A percentile compares a stretch with the other conserved stretches of the same genome.
Conservation (phyloP, 1,139 yeast species). For the Candida gigantensis region DNA sequence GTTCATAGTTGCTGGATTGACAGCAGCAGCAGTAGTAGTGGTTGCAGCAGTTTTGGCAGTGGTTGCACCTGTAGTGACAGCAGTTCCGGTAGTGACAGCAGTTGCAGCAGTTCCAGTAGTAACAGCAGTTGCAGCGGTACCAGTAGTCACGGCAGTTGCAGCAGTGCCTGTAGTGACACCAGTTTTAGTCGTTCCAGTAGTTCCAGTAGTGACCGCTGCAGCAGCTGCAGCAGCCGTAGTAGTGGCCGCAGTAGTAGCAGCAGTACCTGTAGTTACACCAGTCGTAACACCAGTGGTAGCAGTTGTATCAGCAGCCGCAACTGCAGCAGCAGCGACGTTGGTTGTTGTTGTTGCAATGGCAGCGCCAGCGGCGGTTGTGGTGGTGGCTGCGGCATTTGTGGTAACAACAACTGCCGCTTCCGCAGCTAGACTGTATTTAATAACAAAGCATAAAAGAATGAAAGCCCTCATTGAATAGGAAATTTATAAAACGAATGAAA, state of each 20-base stretch:
- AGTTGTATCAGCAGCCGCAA: constrained; percentile 14
- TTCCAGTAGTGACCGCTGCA: constrained; percentile 7
- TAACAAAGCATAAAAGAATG: constrained; percentile 6
- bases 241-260: constrained; percentile 1
- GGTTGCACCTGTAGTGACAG: constrained; percentile 8
- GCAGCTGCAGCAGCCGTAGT: constrained; percentile 6
- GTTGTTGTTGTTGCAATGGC: constrained; percentile 14
- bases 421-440: constrained; percentile 9
- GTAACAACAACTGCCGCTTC: constrained; percentile 17
- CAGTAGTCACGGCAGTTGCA: constrained; percentile 8
- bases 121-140: constrained; percentile 13
- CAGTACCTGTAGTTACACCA: constrained; percentile 11
- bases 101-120: constrained; percentile 16
- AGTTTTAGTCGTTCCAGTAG: constrained; percentile 10
- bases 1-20: constrained; percentile 2
- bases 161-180: constrained; percentile 7
- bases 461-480: constrained; percentile 7
- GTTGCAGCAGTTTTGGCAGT: constrained; percentile 6
- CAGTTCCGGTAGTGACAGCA: constrained; percentile 13
- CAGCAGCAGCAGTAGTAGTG: constrained; percentile 10
- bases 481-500: constrained; percentile 6
- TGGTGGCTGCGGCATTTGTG: constrained; percentile 14
- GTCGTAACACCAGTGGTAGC: constrained; percentile 14
- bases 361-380: constrained; percentile 15
- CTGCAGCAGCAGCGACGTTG: constrained; percentile 15